Percentiles rank a stretch among this genome's conserved stretches.
These are phyloP conservation scores for Melampsora abietis-canadensis DNA, from an alignment of 1,284 basidiomycete species.

Conservation along the genomic window DNA sequence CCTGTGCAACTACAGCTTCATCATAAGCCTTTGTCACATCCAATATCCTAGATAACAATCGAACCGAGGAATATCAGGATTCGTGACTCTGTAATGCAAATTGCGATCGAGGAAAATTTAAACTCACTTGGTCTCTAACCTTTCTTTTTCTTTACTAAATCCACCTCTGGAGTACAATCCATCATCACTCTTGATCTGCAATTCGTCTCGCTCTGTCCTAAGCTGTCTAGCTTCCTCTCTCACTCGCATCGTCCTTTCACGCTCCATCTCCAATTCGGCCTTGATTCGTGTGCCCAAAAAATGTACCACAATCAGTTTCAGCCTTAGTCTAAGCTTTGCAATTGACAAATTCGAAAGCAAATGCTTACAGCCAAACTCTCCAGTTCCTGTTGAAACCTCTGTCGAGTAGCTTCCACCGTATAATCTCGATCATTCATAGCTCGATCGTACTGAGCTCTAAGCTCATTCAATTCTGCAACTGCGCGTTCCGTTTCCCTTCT, in stretches of 20 bases:
- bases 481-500: constrained; percentile 69
- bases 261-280: constrained; percentile 46
- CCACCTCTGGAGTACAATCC: constrained; percentile 71
- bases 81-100: constrained; percentile 73
- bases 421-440: constrained; percentile 64
- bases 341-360: background rate
- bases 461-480: constrained; percentile 71
- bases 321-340: background rate
- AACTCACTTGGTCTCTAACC: constrained; percentile 67
- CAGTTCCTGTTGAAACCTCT: constrained; percentile 53
- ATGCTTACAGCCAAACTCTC: constrained; percentile 68
- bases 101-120: constrained; percentile 73
- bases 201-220: constrained; percentile 70
- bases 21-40: constrained; percentile 75
- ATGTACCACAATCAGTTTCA: constrained; percentile 53
- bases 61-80: background rate
- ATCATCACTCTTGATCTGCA: constrained; percentile 71
- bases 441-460: constrained; percentile 55
- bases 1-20: constrained; percentile 66
- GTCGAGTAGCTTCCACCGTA: constrained; percentile 69
- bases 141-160: constrained; percentile 81
- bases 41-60: constrained; percentile 55
- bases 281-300: constrained; percentile 62
- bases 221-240: constrained; percentile 71
- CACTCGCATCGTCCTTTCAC: constrained; percentile 39